Percentiles rank a stretch among this genome's conserved stretches.
These are phyloP conservation scores for Funneliformis mosseae DNA, from an alignment of 192 early-diverging fungal genomes.

Conservation along the genomic window DNA sequence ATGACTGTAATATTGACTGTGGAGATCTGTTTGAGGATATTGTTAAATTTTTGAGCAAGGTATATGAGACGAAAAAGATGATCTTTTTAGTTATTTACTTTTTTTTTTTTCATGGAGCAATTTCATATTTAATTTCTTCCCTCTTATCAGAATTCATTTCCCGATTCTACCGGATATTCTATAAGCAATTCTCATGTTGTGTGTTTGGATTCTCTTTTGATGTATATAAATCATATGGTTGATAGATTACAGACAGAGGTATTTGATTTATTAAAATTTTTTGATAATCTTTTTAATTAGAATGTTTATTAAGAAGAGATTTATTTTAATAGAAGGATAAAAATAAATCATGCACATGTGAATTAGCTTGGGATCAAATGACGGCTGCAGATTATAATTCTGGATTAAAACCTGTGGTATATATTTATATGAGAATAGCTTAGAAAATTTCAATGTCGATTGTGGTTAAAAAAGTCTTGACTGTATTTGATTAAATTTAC, in stretches of 20 bases:
- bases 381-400: slow-evolving; percentile 27
- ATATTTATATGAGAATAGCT: not conserved
- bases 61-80: slow-evolving; percentile 23
- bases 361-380: slow-evolving; percentile 25
- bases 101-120: not conserved
- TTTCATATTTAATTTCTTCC: slow-evolving; percentile 11
- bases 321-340: slow-evolving; percentile 10
- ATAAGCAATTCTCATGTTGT: slow-evolving; percentile 64
- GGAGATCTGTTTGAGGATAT: slow-evolving; percentile 89
- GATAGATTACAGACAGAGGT: slow-evolving; percentile 56
- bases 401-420: slow-evolving; percentile 26
- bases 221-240: slow-evolving; percentile 72
- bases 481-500: not conserved
- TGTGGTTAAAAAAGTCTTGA: not conserved
- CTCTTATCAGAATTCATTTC: slow-evolving; percentile 74
- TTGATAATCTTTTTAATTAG: too few species aligned
- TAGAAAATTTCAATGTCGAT: too few species aligned
- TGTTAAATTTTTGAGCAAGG: slow-evolving; percentile 75
- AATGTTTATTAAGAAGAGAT: too few species aligned
- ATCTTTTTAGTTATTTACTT: slow-evolving; percentile 25
- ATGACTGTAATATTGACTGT: slow-evolving; percentile 84
- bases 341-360: not conserved
- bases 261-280: slow-evolving; percentile 28
- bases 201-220: slow-evolving; percentile 72
- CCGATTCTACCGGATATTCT: slow-evolving; percentile 69